Evolutionary conservation across 2,329 filamentous ascomycete genomes (phyloP).

Genomic region (Aspergillus candidus): DNA sequence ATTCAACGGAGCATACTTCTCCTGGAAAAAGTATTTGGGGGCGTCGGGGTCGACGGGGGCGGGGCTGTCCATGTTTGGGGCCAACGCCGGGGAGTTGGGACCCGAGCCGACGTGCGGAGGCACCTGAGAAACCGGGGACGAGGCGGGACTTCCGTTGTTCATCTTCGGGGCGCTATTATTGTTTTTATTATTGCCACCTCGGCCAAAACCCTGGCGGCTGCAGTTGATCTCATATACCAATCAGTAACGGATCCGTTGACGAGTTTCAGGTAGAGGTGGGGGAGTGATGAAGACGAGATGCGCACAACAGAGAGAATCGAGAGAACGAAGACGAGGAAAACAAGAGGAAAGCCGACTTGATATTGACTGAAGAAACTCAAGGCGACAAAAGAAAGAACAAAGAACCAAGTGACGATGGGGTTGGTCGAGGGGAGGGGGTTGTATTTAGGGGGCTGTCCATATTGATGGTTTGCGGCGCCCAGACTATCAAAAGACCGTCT

Average conservation of each 20-base stretch:
- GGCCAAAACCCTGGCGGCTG: constrained; percentile 46
- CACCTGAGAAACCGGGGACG: constrained; percentile 24
- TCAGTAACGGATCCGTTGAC: constrained; percentile 15
- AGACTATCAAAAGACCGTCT: constrained; percentile 1
- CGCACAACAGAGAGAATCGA: constrained; percentile 1
- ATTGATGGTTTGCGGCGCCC: no score
- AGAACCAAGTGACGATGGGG: no score
- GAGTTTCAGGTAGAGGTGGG: constrained; percentile 2
- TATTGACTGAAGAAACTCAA: no score
- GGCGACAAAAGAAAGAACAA: no score
- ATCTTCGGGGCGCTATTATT: constrained; percentile 37
- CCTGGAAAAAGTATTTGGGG: constrained; percentile 47
- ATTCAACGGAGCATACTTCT: constrained; percentile 67
- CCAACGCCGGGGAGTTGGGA: constrained; percentile 36
- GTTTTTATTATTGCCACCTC: constrained; percentile 34
- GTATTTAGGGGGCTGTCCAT: no score
- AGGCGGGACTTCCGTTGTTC: constrained; percentile 29
- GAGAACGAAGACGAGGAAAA: no score
- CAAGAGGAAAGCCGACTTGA: no score
- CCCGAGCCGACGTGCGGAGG: constrained; percentile 23
- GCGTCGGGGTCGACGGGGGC: constrained; percentile 36
- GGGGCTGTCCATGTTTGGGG: constrained; percentile 34
- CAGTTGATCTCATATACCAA: constrained; percentile 20
- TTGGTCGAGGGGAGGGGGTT: no score
- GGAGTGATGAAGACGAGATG: constrained; percentile 5